Conservation (phyloP, 805 yeast genomes). For the Teunomyces tritomae region DNA sequence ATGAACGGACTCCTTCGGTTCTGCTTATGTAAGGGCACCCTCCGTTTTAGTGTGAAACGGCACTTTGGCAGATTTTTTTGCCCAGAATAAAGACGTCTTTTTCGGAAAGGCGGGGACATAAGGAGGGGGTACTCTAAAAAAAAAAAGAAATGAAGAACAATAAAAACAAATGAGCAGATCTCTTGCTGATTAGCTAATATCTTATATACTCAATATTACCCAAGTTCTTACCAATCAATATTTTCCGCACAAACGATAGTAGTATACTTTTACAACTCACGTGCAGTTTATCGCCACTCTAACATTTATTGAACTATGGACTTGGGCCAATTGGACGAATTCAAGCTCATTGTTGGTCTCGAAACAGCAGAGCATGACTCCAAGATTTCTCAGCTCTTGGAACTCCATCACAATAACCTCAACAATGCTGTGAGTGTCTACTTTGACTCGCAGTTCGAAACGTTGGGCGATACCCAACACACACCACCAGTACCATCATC, state of each 20-base stretch:
- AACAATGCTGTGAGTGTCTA: constrained; percentile 60
- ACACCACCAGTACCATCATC: constrained; percentile 1
- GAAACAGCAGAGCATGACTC: constrained; percentile 46
- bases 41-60: background rate
- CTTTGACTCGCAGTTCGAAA: constrained; percentile 50
- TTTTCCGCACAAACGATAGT: no score
- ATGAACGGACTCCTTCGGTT: background rate
- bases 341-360: constrained; percentile 50
- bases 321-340: constrained; percentile 35
- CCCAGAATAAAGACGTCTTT: background rate
- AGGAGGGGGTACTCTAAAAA: background rate
- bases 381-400: constrained; percentile 45
- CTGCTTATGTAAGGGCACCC: background rate
- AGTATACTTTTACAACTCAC: background rate
- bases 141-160: background rate
- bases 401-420: constrained; percentile 56
- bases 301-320: constrained; percentile 1
- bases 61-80: background rate
- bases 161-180: background rate
- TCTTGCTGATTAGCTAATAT: background rate
- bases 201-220: background rate
- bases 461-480: constrained; percentile 12
- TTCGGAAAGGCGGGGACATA: background rate
- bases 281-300: constrained; percentile 2
- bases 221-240: no score